These are phyloP conservation scores for Pyrenophora tritici-repentis DNA, from an alignment of 2,329 filamentous ascomycete species.

Conservation along the genomic window DNA sequence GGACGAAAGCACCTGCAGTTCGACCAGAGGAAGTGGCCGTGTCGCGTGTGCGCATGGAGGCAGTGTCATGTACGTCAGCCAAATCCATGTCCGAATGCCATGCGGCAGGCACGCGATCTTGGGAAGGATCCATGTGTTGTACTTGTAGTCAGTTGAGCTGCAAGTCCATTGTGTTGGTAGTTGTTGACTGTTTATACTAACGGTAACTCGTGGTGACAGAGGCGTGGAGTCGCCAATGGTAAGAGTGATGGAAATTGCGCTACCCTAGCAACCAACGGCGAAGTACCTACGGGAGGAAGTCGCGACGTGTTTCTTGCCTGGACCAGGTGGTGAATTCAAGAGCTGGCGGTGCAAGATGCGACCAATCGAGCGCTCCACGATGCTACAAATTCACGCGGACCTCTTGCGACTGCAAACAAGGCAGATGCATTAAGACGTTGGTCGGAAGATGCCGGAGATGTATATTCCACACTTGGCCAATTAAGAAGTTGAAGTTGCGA, in stretches of 20 bases:
- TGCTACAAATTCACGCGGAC: no score
- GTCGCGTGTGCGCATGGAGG: not conserved
- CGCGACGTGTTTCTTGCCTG: constrained; percentile 3
- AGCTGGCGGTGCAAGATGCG: not conserved
- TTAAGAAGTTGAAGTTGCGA: no score
- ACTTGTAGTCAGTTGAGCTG: not conserved
- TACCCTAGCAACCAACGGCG: not conserved
- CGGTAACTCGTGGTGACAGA: constrained; percentile 7
- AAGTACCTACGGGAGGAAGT: not conserved
- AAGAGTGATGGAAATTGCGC: constrained; percentile 7
- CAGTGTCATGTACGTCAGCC: constrained; percentile 4
- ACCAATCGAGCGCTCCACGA: not conserved
- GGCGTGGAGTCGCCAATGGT: constrained; percentile 1
- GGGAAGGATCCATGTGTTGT: constrained; percentile 9
- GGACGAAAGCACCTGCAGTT: not conserved
- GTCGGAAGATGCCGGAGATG: not conserved
- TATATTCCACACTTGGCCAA: constrained; percentile 4
- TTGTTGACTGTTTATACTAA: constrained; percentile 8
- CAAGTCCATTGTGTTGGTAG: not conserved
- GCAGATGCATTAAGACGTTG: no score
- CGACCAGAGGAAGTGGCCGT: not conserved
- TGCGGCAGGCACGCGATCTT: not conserved
- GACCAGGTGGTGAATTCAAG: not conserved
- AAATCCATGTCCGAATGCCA: not conserved
- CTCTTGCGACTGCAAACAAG: no score